Evolutionary conservation across 2,329 filamentous ascomycete genomes (phyloP), one percentile per base, ranked within the genome.

Genomic region (Penicillium sp.): DNA sequence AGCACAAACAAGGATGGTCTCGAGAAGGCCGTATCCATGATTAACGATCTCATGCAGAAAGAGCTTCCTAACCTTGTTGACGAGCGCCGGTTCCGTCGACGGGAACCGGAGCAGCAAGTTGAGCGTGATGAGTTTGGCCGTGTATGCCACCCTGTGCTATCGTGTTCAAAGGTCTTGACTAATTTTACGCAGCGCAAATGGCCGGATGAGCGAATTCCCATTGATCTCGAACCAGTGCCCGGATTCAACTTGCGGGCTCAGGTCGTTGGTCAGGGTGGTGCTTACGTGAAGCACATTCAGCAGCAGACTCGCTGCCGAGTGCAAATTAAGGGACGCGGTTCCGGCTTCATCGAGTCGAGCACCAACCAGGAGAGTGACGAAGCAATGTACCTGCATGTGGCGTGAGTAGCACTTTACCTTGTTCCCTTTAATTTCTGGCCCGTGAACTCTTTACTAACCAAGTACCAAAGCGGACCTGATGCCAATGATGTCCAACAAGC

Each of bases 211-310:
- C 91, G 89, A 66, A 96, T 99, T 46, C 88, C 91, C 1, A 92
- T 99, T 64, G 86, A 87, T 58, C 85, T 99, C 53, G 94, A 97
- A 64, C 90, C 93, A 0, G 85, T 97, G 49, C 90, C 88, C 22
- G 94, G 94, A 18, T 99, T 99, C 77, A 99, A 99, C 69, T 80
- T 99, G 45, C 89, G 94, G 59, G 94, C 94, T 48, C 92, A 97
- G 71, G 93, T 99, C 44, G 94, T 99, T 50, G 94, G 94, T 46
- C 89, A 93, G 64, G 92, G 92, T 31, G 94, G 94, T 56, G 89
- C 90, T 41, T 97, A 97, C 70, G 94, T 99, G 57, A 99, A 99
- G 76, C 93, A 97, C 70, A 97, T 99, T 61, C 94, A 97, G 75
- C 87, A 92, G 70, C 92, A 96, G 75, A 97, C 94, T 13, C 84